A percentile compares a stretch with the other conserved stretches of the same genome.
Conservation (phyloP, 108 stramenopile species). For the Fistulifera pelliculosa region DNA sequence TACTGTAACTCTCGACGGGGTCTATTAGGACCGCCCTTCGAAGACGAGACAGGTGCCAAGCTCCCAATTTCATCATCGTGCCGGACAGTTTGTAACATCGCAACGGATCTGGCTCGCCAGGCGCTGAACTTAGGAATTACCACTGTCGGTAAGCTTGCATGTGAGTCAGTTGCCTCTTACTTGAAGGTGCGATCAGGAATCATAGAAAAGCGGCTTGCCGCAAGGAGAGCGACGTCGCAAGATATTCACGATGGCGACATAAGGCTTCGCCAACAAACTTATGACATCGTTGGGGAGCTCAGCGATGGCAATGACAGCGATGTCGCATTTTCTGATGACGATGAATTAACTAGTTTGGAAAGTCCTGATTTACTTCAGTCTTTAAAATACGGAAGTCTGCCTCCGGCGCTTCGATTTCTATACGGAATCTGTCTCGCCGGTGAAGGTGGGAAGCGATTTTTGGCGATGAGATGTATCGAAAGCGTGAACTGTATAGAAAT, state of each 20-base stretch:
- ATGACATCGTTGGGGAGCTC: constrained; percentile 37
- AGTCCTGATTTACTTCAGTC: constrained; percentile 28
- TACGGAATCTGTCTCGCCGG: constrained; percentile 47
- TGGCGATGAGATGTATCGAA: constrained; percentile 55
- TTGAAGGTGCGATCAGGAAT: constrained; percentile 45
- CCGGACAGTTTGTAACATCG: constrained; percentile 56
- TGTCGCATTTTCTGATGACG: constrained; percentile 27
- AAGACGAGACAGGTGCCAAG: constrained; percentile 1
- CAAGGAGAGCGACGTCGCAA: constrained; percentile 7
- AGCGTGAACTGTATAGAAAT: constrained; percentile 29
- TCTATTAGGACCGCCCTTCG: not conserved
- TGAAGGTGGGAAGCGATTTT: constrained; percentile 52
- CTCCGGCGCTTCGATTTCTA: constrained; percentile 54
- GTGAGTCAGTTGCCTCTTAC: constrained; percentile 53
- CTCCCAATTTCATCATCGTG: constrained; percentile 55
- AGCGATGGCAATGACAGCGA: constrained; percentile 12
- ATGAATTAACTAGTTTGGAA: constrained; percentile 23
- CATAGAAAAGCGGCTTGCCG: constrained; percentile 16
- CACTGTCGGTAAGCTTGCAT: constrained; percentile 49
- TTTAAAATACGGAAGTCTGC: constrained; percentile 45
- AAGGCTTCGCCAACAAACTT: constrained; percentile 26
- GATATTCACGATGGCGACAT: not conserved
- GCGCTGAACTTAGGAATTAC: constrained; percentile 43
- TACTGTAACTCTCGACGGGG: constrained; percentile 1
- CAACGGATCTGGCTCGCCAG: constrained; percentile 56